These are phyloP conservation scores for Sanghuangporus baumii DNA, from an alignment of 1,284 basidiomycete species.

Conservation along the genomic window DNA sequence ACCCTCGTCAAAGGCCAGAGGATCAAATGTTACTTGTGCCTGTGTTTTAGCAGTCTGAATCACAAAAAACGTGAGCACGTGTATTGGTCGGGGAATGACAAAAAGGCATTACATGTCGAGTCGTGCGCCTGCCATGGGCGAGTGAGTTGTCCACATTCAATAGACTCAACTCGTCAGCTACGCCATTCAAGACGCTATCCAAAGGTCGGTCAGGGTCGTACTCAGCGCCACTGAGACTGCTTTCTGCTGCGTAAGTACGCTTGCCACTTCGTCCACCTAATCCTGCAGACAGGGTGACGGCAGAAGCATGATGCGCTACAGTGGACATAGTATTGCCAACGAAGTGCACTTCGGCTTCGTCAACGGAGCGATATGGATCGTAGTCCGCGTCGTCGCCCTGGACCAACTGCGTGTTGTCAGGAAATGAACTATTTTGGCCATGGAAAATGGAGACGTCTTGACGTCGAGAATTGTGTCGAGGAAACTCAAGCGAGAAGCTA, in stretches of 20 bases:
- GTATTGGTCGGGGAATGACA: neutral
- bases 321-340: slow-evolving; percentile 71
- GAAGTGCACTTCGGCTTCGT: slow-evolving; percentile 59
- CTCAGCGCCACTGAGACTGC: slow-evolving; percentile 69
- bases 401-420: slow-evolving; percentile 50
- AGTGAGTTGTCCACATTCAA: slow-evolving; percentile 26
- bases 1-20: slow-evolving; percentile 10
- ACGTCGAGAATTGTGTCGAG: slow-evolving; percentile 55
- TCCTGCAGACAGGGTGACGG: slow-evolving; percentile 79
- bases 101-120: slow-evolving; percentile 18
- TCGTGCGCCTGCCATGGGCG: slow-evolving; percentile 40
- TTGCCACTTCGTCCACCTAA: slow-evolving; percentile 43
- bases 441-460: slow-evolving; percentile 48
- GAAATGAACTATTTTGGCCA: slow-evolving; percentile 54
- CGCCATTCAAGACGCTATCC: slow-evolving; percentile 63
- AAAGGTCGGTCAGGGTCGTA: slow-evolving; percentile 84
- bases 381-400: slow-evolving; percentile 46
- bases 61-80: neutral
- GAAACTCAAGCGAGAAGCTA: slow-evolving; percentile 53
- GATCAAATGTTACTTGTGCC: slow-evolving; percentile 15
- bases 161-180: slow-evolving; percentile 42
- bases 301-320: slow-evolving; percentile 81
- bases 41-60: slow-evolving; percentile 2
- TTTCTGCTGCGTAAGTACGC: slow-evolving; percentile 24
- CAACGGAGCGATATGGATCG: slow-evolving; percentile 55